These are phyloP conservation scores for Boletus vinaceobasis DNA, from an alignment of 768 basidiomycete genomes.

Conservation along the genomic window DNA sequence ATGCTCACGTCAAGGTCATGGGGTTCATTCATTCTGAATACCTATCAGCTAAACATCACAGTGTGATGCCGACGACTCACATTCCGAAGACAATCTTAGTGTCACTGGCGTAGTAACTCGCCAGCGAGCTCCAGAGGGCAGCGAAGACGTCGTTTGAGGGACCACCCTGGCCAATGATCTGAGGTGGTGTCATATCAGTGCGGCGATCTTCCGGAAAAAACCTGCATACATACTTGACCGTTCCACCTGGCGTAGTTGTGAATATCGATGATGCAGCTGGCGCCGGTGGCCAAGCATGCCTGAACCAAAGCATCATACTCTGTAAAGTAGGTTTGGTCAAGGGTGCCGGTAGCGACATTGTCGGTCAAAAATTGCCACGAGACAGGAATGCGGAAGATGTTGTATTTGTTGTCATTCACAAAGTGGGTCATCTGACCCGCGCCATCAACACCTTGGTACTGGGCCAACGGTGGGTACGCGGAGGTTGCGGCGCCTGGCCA, in stretches of 20 bases:
- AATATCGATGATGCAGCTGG: conserved; percentile 11
- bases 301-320: conserved; percentile 9
- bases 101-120: neutral
- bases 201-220: neutral
- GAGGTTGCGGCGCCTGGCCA: conserved; percentile 3
- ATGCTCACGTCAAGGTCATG: conserved; percentile 10
- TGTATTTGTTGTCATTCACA: conserved; percentile 47
- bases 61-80: neutral
- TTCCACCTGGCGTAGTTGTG: conserved; percentile 14
- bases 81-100: conserved; percentile 7
- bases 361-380: conserved; percentile 52
- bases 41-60: neutral
- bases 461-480: conserved; percentile 5
- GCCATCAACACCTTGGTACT: conserved; percentile 9
- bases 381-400: conserved; percentile 55
- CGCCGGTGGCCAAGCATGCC: conserved; percentile 9
- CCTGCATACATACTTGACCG: neutral
- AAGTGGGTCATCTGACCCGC: conserved; percentile 57
- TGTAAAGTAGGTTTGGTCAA: conserved; percentile 21
- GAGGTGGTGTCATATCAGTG: neutral
- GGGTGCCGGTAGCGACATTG: conserved; percentile 35
- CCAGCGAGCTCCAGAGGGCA: conserved; percentile 9
- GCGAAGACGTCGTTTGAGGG: conserved; percentile 11
- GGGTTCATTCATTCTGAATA: conserved; percentile 15
- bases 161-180: conserved; percentile 16